A percentile compares a stretch with the other conserved stretches of the same genome.
Conservation (phyloP, 2,329 filamentous ascomycete genomes). For the Coniochaeta sp. region DNA sequence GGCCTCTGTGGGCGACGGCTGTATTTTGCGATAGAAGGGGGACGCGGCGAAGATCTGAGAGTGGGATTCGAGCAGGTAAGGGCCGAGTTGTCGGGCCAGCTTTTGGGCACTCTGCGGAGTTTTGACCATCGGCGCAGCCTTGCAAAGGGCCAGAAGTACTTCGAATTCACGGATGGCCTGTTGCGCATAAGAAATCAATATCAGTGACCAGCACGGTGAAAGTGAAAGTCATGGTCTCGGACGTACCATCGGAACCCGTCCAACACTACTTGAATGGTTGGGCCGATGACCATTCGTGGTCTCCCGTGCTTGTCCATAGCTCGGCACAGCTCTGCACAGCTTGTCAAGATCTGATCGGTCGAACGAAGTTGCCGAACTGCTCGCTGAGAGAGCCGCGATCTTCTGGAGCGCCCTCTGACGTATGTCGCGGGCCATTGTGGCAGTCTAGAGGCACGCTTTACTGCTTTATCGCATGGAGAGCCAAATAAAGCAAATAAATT, state of each 20-base stretch:
- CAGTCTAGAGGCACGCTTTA: not conserved
- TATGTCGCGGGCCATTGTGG: conserved; percentile 45
- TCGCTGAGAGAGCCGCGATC: conserved; percentile 55
- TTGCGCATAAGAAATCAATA: conserved; percentile 1
- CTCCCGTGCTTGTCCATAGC: conserved; percentile 33
- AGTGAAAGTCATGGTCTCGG: not conserved
- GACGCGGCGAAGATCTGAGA: conserved; percentile 70
- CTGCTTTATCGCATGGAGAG: not conserved
- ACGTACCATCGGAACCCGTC: conserved; percentile 53
- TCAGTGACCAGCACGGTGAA: conserved; percentile 4
- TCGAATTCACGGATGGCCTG: conserved; percentile 87
- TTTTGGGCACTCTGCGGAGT: conserved; percentile 66
- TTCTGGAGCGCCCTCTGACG: conserved; percentile 57
- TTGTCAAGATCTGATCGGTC: conserved; percentile 57
- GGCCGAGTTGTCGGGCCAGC: conserved; percentile 69
- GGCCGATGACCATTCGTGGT: conserved; percentile 39
- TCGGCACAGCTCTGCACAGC: conserved; percentile 50
- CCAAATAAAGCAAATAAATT: not conserved
- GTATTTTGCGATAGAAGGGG: conserved; percentile 73
- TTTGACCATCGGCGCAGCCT: conserved; percentile 71
- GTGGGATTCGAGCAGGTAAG: conserved; percentile 81
- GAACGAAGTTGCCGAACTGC: conserved; percentile 42
- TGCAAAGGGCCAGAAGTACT: conserved; percentile 83
- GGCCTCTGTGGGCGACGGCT: conserved; percentile 83
- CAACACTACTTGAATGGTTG: conserved; percentile 32